Conservation (phyloP, 2,329 filamentous ascomycete species). For the Fusarium chaquense region DNA sequence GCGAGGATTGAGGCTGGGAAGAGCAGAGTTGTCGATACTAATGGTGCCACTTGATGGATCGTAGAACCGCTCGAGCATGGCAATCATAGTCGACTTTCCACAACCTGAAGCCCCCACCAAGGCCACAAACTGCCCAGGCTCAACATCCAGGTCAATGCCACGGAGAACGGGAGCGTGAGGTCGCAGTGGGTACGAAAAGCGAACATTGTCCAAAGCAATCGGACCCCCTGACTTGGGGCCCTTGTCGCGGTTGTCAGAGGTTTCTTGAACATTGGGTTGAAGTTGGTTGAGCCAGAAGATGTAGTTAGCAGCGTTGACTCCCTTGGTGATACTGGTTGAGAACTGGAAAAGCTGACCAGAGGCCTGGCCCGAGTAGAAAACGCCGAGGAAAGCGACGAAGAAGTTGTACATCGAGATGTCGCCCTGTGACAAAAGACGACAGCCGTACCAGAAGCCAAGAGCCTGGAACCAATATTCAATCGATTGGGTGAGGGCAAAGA, state of each 20-base stretch:
- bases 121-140: slow-evolving; percentile 63
- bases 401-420: slow-evolving; percentile 66
- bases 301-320: slow-evolving; percentile 62
- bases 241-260: slow-evolving; percentile 53
- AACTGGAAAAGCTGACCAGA: slow-evolving; percentile 59
- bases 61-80: slow-evolving; percentile 62
- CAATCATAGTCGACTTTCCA: slow-evolving; percentile 72
- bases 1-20: slow-evolving; percentile 58
- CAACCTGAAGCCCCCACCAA: slow-evolving; percentile 66
- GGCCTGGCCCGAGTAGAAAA: slow-evolving; percentile 61
- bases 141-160: slow-evolving; percentile 54
- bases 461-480: slow-evolving; percentile 56
- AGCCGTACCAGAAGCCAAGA: slow-evolving; percentile 58
- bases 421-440: slow-evolving; percentile 52
- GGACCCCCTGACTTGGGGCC: slow-evolving; percentile 51
- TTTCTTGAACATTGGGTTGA: slow-evolving; percentile 58
- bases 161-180: slow-evolving; percentile 56
- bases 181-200: slow-evolving; percentile 71
- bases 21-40: slow-evolving; percentile 58
- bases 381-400: slow-evolving; percentile 64
- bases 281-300: slow-evolving; percentile 61
- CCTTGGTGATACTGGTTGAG: slow-evolving; percentile 66
- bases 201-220: slow-evolving; percentile 66
- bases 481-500: slow-evolving; percentile 54
- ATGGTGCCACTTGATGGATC: slow-evolving; percentile 60